phyloP scores from a whole-genome alignment of 2,329 filamentous ascomycete genomes.

The Xylaria sp. region DNA sequence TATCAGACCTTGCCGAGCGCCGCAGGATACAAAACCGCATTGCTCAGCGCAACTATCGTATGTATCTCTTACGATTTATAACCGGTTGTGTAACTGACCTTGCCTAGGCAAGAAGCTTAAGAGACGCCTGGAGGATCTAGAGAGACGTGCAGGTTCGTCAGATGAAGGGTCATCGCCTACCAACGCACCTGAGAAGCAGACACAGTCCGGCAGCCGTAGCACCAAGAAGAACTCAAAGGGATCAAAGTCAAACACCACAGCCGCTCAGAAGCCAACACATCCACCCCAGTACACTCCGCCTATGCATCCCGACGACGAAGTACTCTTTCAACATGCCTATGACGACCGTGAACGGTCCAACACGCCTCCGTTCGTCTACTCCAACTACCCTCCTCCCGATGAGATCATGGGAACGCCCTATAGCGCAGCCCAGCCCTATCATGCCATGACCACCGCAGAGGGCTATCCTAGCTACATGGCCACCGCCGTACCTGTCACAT shows the following conservation, averaged over 20 bases:
- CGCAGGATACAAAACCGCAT: conserved; percentile 96
- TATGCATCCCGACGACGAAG: conserved; percentile 66
- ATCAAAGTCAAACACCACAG: conserved; percentile 39
- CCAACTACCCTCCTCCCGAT: conserved; percentile 70
- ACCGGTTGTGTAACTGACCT: conserved; percentile 13
- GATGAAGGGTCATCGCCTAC: conserved; percentile 45
- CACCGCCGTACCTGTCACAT: conserved; percentile 61
- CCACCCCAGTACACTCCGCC: conserved; percentile 67
- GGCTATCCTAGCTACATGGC: conserved; percentile 63
- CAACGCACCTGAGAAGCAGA: conserved; percentile 47
- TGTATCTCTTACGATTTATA: conserved; percentile 27
- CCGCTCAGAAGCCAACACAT: conserved; percentile 47
- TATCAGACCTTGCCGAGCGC: conserved; percentile 93
- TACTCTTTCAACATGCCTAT: conserved; percentile 65
- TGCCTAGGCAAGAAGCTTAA: conserved; percentile 85
- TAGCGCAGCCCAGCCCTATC: conserved; percentile 58
- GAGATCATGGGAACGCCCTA: conserved; percentile 67
- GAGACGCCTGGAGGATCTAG: conserved; percentile 84
- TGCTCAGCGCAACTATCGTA: conserved; percentile 96
- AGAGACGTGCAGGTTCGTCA: conserved; percentile 72
- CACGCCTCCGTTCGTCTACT: conserved; percentile 73
- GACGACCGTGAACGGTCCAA: conserved; percentile 72
- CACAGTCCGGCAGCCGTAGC: conserved; percentile 42
- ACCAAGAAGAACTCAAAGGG: conserved; percentile 55
- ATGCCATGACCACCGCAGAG: conserved; percentile 56